Conservation (phyloP, 2,329 filamentous ascomycete genomes). For the Eurotiales sp. region DNA sequence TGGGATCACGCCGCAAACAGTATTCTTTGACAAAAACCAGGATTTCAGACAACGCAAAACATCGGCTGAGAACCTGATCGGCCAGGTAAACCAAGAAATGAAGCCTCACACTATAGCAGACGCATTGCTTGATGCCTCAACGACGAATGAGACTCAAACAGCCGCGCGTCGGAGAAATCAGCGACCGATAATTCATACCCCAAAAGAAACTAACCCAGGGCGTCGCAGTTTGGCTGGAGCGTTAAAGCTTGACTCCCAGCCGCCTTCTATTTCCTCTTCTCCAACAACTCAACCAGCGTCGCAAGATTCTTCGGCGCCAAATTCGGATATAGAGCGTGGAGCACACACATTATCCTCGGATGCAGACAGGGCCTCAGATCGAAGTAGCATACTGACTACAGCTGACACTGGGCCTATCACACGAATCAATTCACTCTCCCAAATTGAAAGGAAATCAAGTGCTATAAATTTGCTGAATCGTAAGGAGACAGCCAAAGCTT, state of each 20-base stretch:
- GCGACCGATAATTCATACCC: conserved; percentile 38
- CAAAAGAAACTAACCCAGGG: conserved; percentile 26
- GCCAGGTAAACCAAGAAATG: conserved; percentile 34
- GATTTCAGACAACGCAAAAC: conserved; percentile 43
- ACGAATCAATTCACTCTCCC: conserved; percentile 24
- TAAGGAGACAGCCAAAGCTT: conserved; percentile 56
- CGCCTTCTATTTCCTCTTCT: conserved; percentile 33
- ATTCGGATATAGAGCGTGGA: conserved; percentile 28
- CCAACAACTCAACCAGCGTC: conserved; percentile 29
- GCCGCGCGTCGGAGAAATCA: conserved; percentile 44
- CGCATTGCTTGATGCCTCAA: conserved; percentile 85
- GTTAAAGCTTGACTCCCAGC: conserved; percentile 24
- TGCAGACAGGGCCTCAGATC: conserved; percentile 21
- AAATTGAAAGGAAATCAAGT: conserved; percentile 45
- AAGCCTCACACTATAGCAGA: conserved; percentile 77
- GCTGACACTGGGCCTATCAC: conserved; percentile 29
- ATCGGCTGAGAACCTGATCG: conserved; percentile 25
- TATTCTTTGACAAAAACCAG: conserved; percentile 81
- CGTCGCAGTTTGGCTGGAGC: conserved; percentile 17
- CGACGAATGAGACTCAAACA: conserved; percentile 69
- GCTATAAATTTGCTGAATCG: conserved; percentile 59
- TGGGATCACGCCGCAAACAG: conserved; percentile 76
- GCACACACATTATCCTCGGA: conserved; percentile 24
- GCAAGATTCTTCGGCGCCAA: conserved; percentile 30
- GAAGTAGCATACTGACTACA: conserved; percentile 28